Evolutionary conservation across 2,329 filamentous ascomycete species (phyloP).

Genomic region (Cercospora janseana): DNA sequence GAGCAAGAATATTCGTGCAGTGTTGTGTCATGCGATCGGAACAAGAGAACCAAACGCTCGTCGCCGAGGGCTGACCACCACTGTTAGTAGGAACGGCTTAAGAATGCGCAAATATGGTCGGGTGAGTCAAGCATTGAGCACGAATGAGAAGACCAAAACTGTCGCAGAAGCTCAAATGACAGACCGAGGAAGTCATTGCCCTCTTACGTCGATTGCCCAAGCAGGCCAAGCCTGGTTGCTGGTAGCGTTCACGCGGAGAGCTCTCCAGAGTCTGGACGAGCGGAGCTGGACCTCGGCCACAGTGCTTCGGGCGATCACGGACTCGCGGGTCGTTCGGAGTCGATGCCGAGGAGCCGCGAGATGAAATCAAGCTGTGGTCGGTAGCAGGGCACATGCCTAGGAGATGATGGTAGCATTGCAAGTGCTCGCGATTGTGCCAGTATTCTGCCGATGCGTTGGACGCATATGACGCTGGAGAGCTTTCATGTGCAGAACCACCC

Average conservation of each 20-base stretch:
- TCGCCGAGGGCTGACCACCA: background rate
- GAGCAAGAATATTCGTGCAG: background rate
- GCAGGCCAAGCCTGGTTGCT: constrained; percentile 21
- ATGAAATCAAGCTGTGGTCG: background rate
- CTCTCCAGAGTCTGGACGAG: constrained; percentile 30
- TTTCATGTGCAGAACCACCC: constrained; percentile 18
- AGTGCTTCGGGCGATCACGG: constrained; percentile 25
- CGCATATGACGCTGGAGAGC: constrained; percentile 14
- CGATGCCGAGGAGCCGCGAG: background rate
- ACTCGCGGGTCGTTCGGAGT: background rate
- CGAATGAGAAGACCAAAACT: constrained; percentile 22
- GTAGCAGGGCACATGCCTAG: background rate
- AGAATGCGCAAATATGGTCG: too few relatives aligned
- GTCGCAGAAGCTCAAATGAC: constrained; percentile 24
- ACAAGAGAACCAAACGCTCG: background rate
- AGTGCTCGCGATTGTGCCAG: constrained; percentile 2
- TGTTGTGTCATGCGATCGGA: background rate
- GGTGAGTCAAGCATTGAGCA: constrained; percentile 8
- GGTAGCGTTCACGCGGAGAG: constrained; percentile 25
- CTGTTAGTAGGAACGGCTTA: too few relatives aligned
- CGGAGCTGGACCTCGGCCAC: constrained; percentile 31
- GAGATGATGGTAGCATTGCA: background rate
- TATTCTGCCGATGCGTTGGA: constrained; percentile 6
- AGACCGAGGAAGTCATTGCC: constrained; percentile 26
- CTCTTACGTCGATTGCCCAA: constrained; percentile 30